phyloP scores from a whole-genome alignment of 805 yeast species.

The Diddensiella transvaalensis region DNA sequence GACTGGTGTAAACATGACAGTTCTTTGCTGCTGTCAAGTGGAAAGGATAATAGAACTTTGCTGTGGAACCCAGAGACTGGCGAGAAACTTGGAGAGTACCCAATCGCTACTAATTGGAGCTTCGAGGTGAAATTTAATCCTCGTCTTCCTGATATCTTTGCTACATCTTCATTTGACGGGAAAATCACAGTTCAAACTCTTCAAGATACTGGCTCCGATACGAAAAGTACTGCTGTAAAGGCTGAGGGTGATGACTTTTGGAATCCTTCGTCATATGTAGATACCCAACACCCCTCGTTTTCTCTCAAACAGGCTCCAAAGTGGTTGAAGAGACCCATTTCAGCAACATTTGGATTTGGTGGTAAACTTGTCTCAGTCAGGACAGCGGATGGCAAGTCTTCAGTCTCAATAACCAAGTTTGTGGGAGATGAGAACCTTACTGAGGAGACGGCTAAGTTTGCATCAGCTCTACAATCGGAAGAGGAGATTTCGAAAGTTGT shows the following conservation, averaged over 20 bases:
- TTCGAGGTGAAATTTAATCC: slow-evolving; percentile 89
- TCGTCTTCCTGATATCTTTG: slow-evolving; percentile 76
- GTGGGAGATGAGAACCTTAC: slow-evolving; percentile 38
- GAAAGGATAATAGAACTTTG: slow-evolving; percentile 82
- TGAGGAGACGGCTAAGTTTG: slow-evolving; percentile 39
- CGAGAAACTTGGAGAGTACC: slow-evolving; percentile 74
- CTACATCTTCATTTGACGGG: slow-evolving; percentile 67
- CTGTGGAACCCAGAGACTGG: slow-evolving; percentile 89
- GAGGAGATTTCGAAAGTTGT: slow-evolving; percentile 21
- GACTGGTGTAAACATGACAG: slow-evolving; percentile 93
- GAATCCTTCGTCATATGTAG: slow-evolving; percentile 47
- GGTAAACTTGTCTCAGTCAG: slow-evolving; percentile 70
- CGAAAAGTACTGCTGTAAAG: slow-evolving; percentile 36
- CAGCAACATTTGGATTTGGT: slow-evolving; percentile 89
- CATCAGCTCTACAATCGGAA: slow-evolving; percentile 49
- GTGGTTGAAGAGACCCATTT: slow-evolving; percentile 75
- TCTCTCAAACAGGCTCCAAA: slow-evolving; percentile 76
- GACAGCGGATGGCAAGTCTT: slow-evolving; percentile 41
- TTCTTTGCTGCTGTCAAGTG: slow-evolving; percentile 76
- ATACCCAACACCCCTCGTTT: slow-evolving; percentile 54
- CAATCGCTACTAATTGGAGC: slow-evolving; percentile 90
- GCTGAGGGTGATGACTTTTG: slow-evolving; percentile 74
- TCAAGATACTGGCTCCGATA: slow-evolving; percentile 62
- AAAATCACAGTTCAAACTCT: slow-evolving; percentile 75
- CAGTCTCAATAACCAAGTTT: slow-evolving; percentile 43